Base-by-base conservation (phyloP, 2,329 filamentous ascomycete genomes). In the Neofusicoccum kwambonambiense region DNA sequence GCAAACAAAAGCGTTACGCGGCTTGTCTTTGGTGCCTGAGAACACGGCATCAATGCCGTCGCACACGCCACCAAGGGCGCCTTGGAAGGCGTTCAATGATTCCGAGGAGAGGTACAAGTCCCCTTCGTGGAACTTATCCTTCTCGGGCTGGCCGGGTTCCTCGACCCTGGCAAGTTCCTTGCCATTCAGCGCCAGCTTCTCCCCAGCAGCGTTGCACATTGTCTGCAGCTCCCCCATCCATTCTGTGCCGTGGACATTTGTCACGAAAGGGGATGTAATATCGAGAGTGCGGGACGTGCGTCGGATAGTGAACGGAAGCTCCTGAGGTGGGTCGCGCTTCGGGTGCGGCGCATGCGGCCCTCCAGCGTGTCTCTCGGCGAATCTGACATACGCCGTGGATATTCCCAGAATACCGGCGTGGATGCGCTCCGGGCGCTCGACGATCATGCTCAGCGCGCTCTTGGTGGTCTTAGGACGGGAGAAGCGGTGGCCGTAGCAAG, bases 151-250 rank as follows among this genome's bases (percentile, higher is more conserved):
- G 19, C 74, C 74, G 34, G 70, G 69, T 47, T 70, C 69, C 50
- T 77, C 74, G 13, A 67, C 62, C 45, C 93, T 86, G 66, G 87
- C 84, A 45, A 97, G 80, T 76, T 97, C 93, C 73, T 90, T 94
- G 9, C 88, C 89, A 64, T 89, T 90, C 67, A 87, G 81, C 5
- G 91, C 90, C 61, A 98, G 82, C 72, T 90, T 94, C 4, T 86
- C 83, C 73, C 92, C 91, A 3, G 94, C 93, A 50, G 86, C 82
- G 37, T 92, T 85, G 74, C 95, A 98, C 90, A 98, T 92, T 7
- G 84, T 81, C 76, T 89, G 90, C 56, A 99, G 80, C 74, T 98
- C 94, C 61, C 91, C 87, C 93, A 98, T 97, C 94, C 94, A 97
- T 68, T 90, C 90, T 2, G 82, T 84, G 0, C 94, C 94, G 78